phyloP scores from a whole-genome alignment of 1,284 basidiomycete species.

The Apiotrichum porosum region DNA sequence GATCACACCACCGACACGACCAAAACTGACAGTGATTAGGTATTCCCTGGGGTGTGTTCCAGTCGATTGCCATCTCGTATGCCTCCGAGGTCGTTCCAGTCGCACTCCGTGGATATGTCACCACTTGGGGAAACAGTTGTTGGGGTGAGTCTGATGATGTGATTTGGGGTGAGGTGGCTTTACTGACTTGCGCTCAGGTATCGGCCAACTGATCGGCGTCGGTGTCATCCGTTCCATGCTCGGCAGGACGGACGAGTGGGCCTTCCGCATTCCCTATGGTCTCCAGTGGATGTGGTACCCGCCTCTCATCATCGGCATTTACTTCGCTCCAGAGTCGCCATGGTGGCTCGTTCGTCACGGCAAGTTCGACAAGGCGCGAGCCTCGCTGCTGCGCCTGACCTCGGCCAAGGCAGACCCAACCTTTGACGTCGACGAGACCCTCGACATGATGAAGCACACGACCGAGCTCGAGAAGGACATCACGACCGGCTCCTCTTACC shows the following conservation, averaged over 20 bases:
- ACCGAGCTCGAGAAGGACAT: slow-evolving; percentile 10
- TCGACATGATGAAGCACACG: slow-evolving; percentile 25
- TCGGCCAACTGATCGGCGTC: slow-evolving; percentile 30
- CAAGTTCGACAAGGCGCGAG: slow-evolving; percentile 50
- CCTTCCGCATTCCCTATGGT: slow-evolving; percentile 34
- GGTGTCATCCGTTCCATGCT: slow-evolving; percentile 39
- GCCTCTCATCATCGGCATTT: slow-evolving; percentile 29
- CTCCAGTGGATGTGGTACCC: slow-evolving; percentile 35
- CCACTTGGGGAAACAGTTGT: slow-evolving; percentile 48
- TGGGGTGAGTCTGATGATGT: slow-evolving; percentile 39
- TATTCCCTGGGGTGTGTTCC: slow-evolving; percentile 25
- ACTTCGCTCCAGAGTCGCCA: slow-evolving; percentile 19
- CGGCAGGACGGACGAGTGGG: slow-evolving; percentile 30
- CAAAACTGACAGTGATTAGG: slow-evolving; percentile 7
- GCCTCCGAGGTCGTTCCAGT: slow-evolving; percentile 50
- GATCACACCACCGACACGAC: too few species aligned
- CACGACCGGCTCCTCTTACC: slow-evolving; percentile 35
- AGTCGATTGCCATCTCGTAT: slow-evolving; percentile 32
- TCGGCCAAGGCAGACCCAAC: slow-evolving; percentile 26
- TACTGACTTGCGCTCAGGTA: slow-evolving; percentile 32
- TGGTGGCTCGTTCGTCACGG: slow-evolving; percentile 9
- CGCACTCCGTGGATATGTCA: slow-evolving; percentile 41
- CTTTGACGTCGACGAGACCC: slow-evolving; percentile 34
- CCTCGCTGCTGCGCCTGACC: slow-evolving; percentile 43
- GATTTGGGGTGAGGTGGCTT: too few species aligned